A percentile compares a stretch with the other conserved stretches of the same genome.
Conservation (phyloP, 2,329 filamentous ascomycete species). For the Aureobasidium vineae region DNA sequence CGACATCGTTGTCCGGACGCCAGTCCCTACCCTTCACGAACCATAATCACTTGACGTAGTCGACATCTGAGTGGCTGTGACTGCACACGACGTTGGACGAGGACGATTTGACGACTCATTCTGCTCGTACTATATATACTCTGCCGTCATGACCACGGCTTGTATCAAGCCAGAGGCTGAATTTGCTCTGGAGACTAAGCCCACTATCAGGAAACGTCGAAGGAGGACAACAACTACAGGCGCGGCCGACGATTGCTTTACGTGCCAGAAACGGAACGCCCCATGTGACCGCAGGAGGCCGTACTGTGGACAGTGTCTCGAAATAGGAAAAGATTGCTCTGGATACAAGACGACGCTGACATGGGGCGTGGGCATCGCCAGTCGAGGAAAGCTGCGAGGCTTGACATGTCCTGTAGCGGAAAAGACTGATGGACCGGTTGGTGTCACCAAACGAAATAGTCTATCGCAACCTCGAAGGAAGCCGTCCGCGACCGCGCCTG, state of each 20-base stretch:
- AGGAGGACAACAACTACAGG: slow-evolving; percentile 85
- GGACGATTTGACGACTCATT: background rate
- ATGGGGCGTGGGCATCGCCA: slow-evolving; percentile 94
- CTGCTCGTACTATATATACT: background rate
- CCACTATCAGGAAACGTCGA: slow-evolving; percentile 61
- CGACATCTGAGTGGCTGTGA: background rate
- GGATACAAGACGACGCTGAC: slow-evolving; percentile 97
- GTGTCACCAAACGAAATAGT: slow-evolving; percentile 33
- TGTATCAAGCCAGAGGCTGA: background rate
- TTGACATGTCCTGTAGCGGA: slow-evolving; percentile 68
- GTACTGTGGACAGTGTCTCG: slow-evolving; percentile 92
- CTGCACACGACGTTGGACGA: background rate
- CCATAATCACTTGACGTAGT: background rate
- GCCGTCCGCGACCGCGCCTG: slow-evolving; percentile 29
- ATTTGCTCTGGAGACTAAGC: background rate
- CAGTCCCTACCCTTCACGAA: background rate
- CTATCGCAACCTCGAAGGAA: slow-evolving; percentile 31
- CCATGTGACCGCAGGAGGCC: slow-evolving; percentile 90
- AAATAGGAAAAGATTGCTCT: slow-evolving; percentile 86
- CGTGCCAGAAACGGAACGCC: slow-evolving; percentile 77
- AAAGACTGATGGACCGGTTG: slow-evolving; percentile 37
- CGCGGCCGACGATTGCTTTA: slow-evolving; percentile 92
- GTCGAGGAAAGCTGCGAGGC: slow-evolving; percentile 88
- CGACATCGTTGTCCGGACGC: background rate
- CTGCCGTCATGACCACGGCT: slow-evolving; percentile 1